phyloP scores from a whole-genome alignment of 352 stramenopile species.

The Blastocystis sp. region DNA sequence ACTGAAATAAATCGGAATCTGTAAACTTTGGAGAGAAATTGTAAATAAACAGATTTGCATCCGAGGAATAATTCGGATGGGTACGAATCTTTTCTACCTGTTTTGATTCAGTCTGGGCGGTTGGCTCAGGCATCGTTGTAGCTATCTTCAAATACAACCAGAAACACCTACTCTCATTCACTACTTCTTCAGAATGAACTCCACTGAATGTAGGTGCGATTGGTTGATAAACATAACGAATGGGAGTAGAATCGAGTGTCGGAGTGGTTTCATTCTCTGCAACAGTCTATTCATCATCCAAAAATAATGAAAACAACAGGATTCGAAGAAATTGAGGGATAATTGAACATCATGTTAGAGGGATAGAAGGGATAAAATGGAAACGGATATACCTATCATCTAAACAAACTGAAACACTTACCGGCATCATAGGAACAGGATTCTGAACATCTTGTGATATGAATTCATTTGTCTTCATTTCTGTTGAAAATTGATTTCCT shows the following conservation, averaged over 20 bases:
- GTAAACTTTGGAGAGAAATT: slow-evolving; percentile 13
- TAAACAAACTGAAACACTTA: background rate
- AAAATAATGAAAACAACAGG: too few relatives aligned
- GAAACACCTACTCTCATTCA: too few relatives aligned
- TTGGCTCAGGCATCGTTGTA: too few relatives aligned
- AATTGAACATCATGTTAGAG: background rate
- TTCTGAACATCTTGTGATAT: background rate
- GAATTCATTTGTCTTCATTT: background rate
- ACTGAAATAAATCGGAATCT: background rate
- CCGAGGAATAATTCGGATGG: background rate
- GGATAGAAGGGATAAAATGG: background rate
- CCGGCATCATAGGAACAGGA: background rate
- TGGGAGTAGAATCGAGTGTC: too few relatives aligned
- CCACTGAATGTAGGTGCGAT: too few relatives aligned
- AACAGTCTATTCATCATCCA: too few relatives aligned
- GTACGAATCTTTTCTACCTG: background rate
- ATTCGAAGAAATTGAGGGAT: too few relatives aligned
- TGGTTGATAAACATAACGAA: too few relatives aligned
- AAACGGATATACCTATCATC: background rate
- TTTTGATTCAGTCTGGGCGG: too few relatives aligned
- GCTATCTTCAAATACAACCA: too few relatives aligned
- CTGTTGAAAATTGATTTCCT: background rate
- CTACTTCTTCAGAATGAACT: too few relatives aligned
- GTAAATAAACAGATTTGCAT: slow-evolving; percentile 46
- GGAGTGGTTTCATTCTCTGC: too few relatives aligned